phyloP scores from a whole-genome alignment of 164 flowering plant genomes.

The Magnolia sinica region DNA sequence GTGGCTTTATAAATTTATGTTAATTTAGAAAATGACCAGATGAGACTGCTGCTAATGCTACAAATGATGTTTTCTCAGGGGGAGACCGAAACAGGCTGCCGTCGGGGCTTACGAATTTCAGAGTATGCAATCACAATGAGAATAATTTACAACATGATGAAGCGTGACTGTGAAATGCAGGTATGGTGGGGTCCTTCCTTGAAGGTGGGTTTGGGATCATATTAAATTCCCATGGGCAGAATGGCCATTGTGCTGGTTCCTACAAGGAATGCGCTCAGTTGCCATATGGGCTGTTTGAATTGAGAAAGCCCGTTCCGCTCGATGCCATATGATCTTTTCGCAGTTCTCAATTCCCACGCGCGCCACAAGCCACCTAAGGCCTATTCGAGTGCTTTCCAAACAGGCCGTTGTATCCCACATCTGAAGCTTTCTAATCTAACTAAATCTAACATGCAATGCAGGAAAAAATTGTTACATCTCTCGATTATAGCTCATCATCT shows the following conservation, averaged over 20 bases:
- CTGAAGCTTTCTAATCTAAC: not conserved
- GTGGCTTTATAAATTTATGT: too few relatives aligned
- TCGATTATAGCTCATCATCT: slow-evolving; percentile 37
- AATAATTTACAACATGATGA: slow-evolving; percentile 58
- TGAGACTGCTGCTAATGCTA: not conserved
- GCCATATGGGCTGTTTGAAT: not conserved
- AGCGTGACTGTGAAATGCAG: slow-evolving; percentile 75
- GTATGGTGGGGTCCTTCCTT: slow-evolving; percentile 22
- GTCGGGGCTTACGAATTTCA: slow-evolving; percentile 24
- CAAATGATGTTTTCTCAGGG: slow-evolving; percentile 22
- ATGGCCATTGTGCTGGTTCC: not conserved
- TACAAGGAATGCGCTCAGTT: not conserved
- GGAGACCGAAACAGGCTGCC: slow-evolving; percentile 19
- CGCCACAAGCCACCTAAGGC: too few relatives aligned
- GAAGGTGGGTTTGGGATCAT: not conserved
- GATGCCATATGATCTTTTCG: too few relatives aligned
- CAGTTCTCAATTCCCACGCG: not conserved
- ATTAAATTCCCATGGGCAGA: not conserved
- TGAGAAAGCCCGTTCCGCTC: not conserved
- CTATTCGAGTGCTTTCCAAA: not conserved
- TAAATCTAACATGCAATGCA: slow-evolving; percentile 22
- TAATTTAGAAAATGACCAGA: not conserved
- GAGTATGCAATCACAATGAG: slow-evolving; percentile 55
- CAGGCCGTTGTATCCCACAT: not conserved
- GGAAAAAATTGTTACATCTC: slow-evolving; percentile 61